Percentiles rank a stretch among this genome's conserved stretches.
Conservation (phyloP, 2,329 filamentous ascomycete species). For the Amylocarpus encephaloides region DNA sequence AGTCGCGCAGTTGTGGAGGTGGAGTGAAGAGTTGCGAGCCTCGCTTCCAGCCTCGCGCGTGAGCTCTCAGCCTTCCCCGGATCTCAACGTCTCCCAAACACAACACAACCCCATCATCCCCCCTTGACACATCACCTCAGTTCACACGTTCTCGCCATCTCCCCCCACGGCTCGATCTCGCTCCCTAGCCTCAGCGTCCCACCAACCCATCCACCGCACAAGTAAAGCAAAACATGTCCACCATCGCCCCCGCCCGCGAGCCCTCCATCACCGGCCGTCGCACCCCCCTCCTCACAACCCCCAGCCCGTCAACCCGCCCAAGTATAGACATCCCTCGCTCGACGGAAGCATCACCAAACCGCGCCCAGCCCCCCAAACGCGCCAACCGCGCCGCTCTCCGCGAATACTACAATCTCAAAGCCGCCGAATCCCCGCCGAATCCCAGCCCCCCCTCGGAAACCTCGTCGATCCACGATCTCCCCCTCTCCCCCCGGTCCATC, state of each 20-base stretch:
- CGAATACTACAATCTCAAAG: constrained; percentile 86
- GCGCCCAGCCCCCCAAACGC: constrained; percentile 27
- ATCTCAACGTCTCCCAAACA: constrained; percentile 10
- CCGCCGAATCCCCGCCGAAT: constrained; percentile 22
- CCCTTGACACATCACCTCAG: constrained; percentile 1
- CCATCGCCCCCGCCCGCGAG: constrained; percentile 58
- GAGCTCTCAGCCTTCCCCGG: constrained; percentile 4
- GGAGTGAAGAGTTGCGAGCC: constrained; percentile 14
- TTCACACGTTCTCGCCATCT: not conserved
- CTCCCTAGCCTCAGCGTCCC: constrained; percentile 55
- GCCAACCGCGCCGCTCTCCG: constrained; percentile 76
- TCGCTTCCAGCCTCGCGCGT: constrained; percentile 19
- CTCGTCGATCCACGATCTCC: constrained; percentile 34
- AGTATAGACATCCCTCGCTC: constrained; percentile 64
- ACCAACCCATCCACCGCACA: constrained; percentile 54
- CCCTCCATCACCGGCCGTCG: constrained; percentile 51
- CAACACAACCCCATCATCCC: constrained; percentile 2
- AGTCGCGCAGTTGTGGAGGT: not conserved
- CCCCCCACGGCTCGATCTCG: constrained; percentile 2
- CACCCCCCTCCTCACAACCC: constrained; percentile 52
- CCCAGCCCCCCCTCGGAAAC: constrained; percentile 24
- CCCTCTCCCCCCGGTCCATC: constrained; percentile 58
- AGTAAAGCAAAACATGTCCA: constrained; percentile 58
- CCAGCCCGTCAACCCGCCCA: constrained; percentile 68
- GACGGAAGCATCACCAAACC: constrained; percentile 49